Base-by-base conservation (phyloP, 2,329 filamentous ascomycete genomes). In the Ophiostoma sp. region DNA sequence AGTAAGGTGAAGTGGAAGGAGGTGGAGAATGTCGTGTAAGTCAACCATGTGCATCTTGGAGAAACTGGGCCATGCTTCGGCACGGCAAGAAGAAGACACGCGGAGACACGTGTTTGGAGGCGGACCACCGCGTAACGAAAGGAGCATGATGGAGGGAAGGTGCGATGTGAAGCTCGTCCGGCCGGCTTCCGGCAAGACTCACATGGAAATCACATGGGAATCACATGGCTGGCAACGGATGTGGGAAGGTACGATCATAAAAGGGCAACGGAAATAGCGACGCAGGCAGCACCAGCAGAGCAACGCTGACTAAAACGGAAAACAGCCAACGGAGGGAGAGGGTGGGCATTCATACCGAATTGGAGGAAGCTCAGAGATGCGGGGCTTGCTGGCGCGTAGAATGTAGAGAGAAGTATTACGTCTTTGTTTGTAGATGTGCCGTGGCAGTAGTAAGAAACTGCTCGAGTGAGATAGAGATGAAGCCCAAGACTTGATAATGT, bases 21-120 rank as follows among this genome's bases (percentile, higher is more conserved):
- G 41, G 58, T 62, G 58, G 58, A 62, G 38, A 36, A 41, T 41
- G 62, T n/a, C 62, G 62, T 64, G 62, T 64, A 64, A 64, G 62
- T 64, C 11, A 16, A 41, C 41, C 55, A 60, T 62, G 58, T 62
- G 58, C 58, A 42, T 62, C 5, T 62, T 40, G 58, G 55, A 60
- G 36, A 62, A 58, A 62, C 16, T 62, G 58, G 58, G 58, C 41
- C 58, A 9, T 55, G 49, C 49, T 7, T 18, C 18, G 36, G 36
- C 12, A 16, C 14, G 41, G 6, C 14, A 16, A 38, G n/a, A 36
- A 11, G 36, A 38, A 36, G 36, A 11, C 27, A 62, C n/a, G 58
- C 18, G 58, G 58, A 62, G 58, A 62, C 9, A n/a, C 16, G 58
- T 11, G 5, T 14, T 7, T 4, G 55, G 27, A 14, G 55, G 11